Percentiles rank a stretch among this genome's conserved stretches.
Evolutionary conservation across 108 stramenopile species (phyloP).

Genomic region (Pseudonitzschia pungens): DNA sequence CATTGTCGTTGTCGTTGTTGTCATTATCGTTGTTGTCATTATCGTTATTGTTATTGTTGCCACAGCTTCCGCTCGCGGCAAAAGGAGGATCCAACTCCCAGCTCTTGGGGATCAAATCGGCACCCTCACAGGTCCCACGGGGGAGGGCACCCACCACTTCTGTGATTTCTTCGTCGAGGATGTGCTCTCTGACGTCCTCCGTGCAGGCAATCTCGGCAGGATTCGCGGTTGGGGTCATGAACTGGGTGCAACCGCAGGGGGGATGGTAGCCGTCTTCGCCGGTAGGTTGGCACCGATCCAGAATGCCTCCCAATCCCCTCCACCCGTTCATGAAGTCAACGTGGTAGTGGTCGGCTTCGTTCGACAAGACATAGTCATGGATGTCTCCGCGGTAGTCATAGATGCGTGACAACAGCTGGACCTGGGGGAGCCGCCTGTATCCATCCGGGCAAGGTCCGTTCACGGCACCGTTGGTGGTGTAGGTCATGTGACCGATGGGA

Average conservation of each 20-base stretch:
- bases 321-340: constrained; percentile 34
- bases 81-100: constrained; percentile 9
- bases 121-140: background rate
- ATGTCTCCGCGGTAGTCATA: constrained; percentile 21
- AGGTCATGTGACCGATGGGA: constrained; percentile 29
- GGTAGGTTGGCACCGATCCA: constrained; percentile 29
- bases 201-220: constrained; percentile 23
- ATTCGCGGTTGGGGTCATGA: constrained; percentile 18
- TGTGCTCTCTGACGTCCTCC: constrained; percentile 24
- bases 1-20: too few relatives aligned
- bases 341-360: constrained; percentile 12
- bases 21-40: too few relatives aligned
- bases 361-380: constrained; percentile 4
- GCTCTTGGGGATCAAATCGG: background rate
- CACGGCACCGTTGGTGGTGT: constrained; percentile 34
- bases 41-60: background rate
- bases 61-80: background rate
- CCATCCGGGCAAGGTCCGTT: constrained; percentile 27
- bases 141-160: background rate
- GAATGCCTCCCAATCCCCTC: constrained; percentile 28
- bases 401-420: constrained; percentile 37
- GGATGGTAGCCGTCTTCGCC: constrained; percentile 29
- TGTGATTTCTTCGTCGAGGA: constrained; percentile 28
- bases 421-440: constrained; percentile 30
- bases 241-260: constrained; percentile 17